Evolutionary conservation across 495 filamentous ascomycete species (phyloP), one percentile per base, ranked within the genome.

Genomic region (Tuber magnatum): DNA sequence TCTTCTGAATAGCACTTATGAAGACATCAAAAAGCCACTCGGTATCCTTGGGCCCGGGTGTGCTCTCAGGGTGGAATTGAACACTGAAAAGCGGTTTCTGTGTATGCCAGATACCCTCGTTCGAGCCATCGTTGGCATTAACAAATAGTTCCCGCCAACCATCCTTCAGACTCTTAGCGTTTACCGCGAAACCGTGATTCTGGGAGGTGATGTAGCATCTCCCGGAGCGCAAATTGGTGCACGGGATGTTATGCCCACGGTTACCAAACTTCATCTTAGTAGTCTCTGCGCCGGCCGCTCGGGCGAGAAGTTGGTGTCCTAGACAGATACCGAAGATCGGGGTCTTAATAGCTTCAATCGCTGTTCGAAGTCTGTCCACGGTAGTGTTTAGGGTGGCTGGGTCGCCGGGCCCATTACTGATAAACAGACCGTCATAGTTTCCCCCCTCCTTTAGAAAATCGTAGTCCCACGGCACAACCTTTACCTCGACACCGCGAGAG

Each of bases 201-300:
- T 99, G 95, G 4, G 95, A 98, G 35, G 95, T 99, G 83, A 99
- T 99, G 84, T 98, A 93, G 83, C 95, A 99, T 84, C 93, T 92
- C 71, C 95, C 96, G 51, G 94, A 94, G 75, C 97, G 85, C 87
- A 94, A 89, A 84, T 92, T 97, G 38, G 94, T 98, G 86, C 95
- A 97, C 40, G 95, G 95, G 82, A 99, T 97, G 83, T 99, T 99
- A 86, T 97, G 94, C 51, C 95, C 95, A 80, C 95, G 92, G 85
- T 99, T 99, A 85, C 95, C 95, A 81, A 97, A 99, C 87, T 97
- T 97, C 92, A 99, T 96, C 86, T 99, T 99, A 74, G 86, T 82
- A 3, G 95, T 99, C 43, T 88, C 87, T 51, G 94, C 95, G 72
- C 95, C 95, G 35, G 93, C 91, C 40, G 95, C 93, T 76, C 95